Evolutionary conservation across 371 early-diverging fungal species (phyloP).

Genomic region (Mucor sp.): DNA sequence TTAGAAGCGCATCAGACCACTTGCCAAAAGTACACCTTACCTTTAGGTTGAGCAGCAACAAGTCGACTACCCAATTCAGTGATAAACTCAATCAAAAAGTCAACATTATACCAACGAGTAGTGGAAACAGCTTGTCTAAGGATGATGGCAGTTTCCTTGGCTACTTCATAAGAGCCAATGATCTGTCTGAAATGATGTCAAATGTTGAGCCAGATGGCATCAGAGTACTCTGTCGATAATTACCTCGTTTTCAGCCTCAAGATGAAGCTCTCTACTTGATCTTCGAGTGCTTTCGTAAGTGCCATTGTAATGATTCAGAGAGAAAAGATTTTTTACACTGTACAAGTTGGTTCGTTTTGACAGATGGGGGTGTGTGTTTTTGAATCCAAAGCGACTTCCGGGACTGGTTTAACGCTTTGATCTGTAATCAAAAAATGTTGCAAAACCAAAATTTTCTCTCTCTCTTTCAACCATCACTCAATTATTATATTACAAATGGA

Average conservation of each 20-base stretch:
- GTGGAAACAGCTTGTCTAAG: constrained; percentile 79
- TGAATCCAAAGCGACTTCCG: not conserved
- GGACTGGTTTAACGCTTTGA: not conserved
- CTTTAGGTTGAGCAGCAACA: constrained; percentile 81
- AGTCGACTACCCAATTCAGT: constrained; percentile 71
- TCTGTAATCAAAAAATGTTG: not conserved
- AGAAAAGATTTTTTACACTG: not conserved
- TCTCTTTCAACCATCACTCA: not conserved
- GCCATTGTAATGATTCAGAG: constrained; percentile 5
- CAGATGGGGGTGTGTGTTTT: not conserved
- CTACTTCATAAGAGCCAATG: constrained; percentile 73
- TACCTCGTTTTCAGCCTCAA: constrained; percentile 62
- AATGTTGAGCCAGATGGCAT: not conserved
- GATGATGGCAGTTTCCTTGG: constrained; percentile 80
- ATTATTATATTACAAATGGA: constrained; percentile 30
- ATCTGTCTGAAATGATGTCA: constrained; percentile 59
- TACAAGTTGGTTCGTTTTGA: not conserved
- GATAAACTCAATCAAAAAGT: constrained; percentile 62
- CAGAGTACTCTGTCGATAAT: not conserved
- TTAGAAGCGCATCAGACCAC: not conserved
- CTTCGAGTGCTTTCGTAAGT: constrained; percentile 41
- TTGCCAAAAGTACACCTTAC: constrained; percentile 24
- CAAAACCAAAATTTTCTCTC: not conserved
- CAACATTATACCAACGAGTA: constrained; percentile 72
- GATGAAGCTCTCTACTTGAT: constrained; percentile 53